Conservation (phyloP, 345 rosid species). For the Lepidium africanum region DNA sequence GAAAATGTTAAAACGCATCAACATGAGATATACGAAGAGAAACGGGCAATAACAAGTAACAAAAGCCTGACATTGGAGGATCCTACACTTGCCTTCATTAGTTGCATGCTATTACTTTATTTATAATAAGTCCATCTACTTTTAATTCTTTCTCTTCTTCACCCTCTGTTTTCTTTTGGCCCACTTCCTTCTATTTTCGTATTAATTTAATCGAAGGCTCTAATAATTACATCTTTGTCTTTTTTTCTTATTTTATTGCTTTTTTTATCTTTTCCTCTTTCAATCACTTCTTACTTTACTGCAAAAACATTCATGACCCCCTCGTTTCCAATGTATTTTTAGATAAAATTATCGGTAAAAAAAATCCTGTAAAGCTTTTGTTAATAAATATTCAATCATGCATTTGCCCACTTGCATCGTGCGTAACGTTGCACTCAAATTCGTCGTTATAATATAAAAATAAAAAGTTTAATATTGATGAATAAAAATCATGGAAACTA, state of each 20-base stretch:
- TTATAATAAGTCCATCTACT: constrained; percentile 7
- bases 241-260: constrained; percentile 6
- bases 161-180: background rate
- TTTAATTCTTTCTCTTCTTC: background rate
- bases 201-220: constrained; percentile 3
- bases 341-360: background rate
- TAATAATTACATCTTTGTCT: constrained; percentile 17
- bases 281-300: constrained; percentile 27
- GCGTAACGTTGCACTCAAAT: background rate
- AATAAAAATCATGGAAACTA: no score
- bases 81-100: constrained; percentile 17
- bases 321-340: constrained; percentile 19
- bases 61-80: constrained; percentile 14
- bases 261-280: constrained; percentile 11
- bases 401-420: constrained; percentile 9
- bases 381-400: constrained; percentile 20
- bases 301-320: constrained; percentile 32
- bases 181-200: background rate
- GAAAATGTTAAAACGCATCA: constrained; percentile 13
- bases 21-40: constrained; percentile 9
- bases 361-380: background rate
- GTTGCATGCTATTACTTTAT: constrained; percentile 3
- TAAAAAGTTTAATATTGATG: no score
- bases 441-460: background rate
- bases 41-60: background rate